Evolutionary conservation across 2,329 filamentous ascomycete genomes (phyloP), one percentile per base, ranked within the genome.

Genomic region (Thyridium curvatum): DNA sequence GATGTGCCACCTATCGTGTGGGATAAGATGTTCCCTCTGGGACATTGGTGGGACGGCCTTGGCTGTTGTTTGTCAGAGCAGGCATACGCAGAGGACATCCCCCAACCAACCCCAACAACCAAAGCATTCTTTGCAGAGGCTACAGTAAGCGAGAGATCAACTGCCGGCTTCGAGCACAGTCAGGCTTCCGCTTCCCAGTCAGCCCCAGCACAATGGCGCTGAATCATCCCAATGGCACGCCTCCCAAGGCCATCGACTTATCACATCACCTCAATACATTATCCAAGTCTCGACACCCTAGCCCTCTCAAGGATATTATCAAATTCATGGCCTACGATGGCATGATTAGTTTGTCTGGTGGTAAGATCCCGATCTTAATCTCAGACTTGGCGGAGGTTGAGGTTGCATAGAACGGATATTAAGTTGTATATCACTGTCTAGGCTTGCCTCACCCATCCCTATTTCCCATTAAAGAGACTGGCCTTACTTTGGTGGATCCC

Each of bases 221-320:
- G 21, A 26, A 26, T 10, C 6, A 10, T 6, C 6, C 21, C 21
- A 26, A 26, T 26, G 21, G 21, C 21, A 26, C 30, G 12, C 14
- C 8, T n/a, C 29, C 15, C 4, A 37, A 42, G 28, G 41, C 37
- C 12, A 13, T 40, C 4, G 44, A 59, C 37, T 34, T 57, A 6
- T 52, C 52, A 1, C 56, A 58, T 35, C 57, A 60, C 33, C 42
- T 60, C 40, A 60, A 59, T 32, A 18, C 38, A 10, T 49, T 52
- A 35, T 55, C 51, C 42, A 51, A 47, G 18, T 44, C 54, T 16
- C 42, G 56, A 1, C 55, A 58, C 35, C 53, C 53, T 0, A 55
- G 51, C 7, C 56, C 56, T 1, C 43, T 60, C 4, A 60, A 60
- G 35, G 55, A 59, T 30, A 60, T 59, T 16, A 51, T 59, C 41